These are phyloP conservation scores for Zanthoxylum bungeanum DNA, from an alignment of 345 rosid species.

Conservation along the genomic window DNA sequence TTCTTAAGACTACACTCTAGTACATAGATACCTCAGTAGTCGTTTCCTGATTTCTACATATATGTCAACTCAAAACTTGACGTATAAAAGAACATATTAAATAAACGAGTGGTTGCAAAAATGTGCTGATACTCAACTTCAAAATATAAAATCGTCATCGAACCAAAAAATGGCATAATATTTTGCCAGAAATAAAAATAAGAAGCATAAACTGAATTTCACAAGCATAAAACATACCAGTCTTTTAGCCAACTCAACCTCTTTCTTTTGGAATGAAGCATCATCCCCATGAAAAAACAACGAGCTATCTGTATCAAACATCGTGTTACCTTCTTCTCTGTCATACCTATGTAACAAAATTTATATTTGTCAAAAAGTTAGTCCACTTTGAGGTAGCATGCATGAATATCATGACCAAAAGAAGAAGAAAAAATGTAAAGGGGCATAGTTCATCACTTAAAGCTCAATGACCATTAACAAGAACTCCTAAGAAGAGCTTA, in stretches of 20 bases:
- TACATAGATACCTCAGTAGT: neutral
- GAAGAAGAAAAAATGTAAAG: neutral
- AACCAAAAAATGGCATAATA: neutral
- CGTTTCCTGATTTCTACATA: neutral
- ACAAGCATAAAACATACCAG: constrained; percentile 44
- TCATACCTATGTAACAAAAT: constrained; percentile 59
- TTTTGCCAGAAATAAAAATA: neutral
- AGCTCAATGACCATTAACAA: neutral
- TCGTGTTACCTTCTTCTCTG: constrained; percentile 79
- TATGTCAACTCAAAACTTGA: neutral
- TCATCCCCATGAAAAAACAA: constrained; percentile 84
- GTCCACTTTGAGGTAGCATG: neutral
- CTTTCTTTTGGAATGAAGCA: constrained; percentile 79
- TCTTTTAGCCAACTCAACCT: constrained; percentile 84
- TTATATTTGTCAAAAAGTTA: neutral
- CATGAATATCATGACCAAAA: constrained; percentile 1
- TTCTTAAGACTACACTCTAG: neutral
- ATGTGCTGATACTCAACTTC: neutral
- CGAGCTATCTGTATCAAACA: constrained; percentile 75
- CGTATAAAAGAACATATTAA: too few species aligned
- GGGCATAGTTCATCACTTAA: neutral
- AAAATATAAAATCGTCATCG: neutral
- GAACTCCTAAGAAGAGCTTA: neutral
- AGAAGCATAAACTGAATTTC: neutral
- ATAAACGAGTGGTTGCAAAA: neutral